phyloP scores from a whole-genome alignment of 2,329 filamentous ascomycete genomes.

The Myriosclerotinia scirpicola region DNA sequence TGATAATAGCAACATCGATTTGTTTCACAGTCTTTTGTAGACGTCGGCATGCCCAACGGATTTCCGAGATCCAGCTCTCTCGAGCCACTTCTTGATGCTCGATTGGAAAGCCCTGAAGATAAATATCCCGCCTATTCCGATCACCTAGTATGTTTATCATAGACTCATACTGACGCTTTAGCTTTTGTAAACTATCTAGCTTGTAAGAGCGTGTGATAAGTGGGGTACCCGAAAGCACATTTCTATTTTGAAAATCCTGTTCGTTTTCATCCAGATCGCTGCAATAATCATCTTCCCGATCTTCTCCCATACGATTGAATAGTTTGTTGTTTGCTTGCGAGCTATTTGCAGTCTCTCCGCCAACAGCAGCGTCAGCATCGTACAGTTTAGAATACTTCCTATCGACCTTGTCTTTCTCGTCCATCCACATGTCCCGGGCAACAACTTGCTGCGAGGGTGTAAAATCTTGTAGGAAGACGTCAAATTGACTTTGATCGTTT shows the following conservation, averaged over 20 bases:
- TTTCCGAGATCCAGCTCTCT: neutral
- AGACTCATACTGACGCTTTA: too few relatives aligned
- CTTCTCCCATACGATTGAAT: neutral
- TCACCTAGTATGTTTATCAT: neutral
- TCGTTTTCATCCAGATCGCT: neutral
- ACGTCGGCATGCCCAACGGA: too few relatives aligned
- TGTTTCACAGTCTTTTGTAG: neutral
- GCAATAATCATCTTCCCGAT: neutral
- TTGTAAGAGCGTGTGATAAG: too few relatives aligned
- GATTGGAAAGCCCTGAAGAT: neutral
- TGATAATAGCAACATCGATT: neutral
- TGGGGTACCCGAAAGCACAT: neutral
- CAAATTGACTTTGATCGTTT: conserved; percentile 4
- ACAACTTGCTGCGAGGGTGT: neutral
- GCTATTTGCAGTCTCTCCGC: neutral
- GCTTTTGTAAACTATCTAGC: too few relatives aligned
- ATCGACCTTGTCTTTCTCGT: neutral
- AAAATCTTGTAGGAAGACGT: neutral
- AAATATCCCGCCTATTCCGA: neutral
- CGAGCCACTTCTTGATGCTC: neutral
- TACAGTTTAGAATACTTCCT: neutral
- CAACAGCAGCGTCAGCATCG: neutral
- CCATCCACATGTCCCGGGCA: neutral
- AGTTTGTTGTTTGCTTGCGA: too few relatives aligned
- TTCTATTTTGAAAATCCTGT: too few relatives aligned